Conservation (phyloP, 306 rosid species). For the Ormosia emarginata region DNA sequence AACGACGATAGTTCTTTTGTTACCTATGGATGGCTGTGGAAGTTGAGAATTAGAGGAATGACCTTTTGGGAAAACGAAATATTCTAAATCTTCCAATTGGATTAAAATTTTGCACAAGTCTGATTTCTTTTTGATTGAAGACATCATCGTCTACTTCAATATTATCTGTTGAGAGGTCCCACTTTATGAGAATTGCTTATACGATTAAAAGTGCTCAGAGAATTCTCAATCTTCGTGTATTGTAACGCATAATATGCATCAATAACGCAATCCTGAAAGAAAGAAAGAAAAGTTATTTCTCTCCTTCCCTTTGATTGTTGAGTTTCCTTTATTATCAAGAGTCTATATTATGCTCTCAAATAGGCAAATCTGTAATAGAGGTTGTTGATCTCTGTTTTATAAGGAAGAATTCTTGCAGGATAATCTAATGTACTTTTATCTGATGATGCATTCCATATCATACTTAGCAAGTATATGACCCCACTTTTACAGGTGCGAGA, state of each 20-base stretch:
- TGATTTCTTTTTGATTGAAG: not conserved
- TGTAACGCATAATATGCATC: not conserved
- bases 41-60: not conserved
- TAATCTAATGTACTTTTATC: not conserved
- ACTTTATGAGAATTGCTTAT: not conserved
- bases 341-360: too few species aligned
- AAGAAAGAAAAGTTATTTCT: not conserved
- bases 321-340: not conserved
- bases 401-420: not conserved
- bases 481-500: slow-evolving; percentile 70
- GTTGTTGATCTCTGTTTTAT: not conserved
- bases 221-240: not conserved
- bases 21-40: not conserved
- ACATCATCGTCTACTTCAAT: too few species aligned
- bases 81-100: not conserved
- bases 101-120: not conserved
- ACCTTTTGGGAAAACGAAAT: not conserved
- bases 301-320: not conserved
- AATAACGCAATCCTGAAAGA: not conserved
- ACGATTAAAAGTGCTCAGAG: not conserved
- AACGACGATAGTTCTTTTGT: not conserved
- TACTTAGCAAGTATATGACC: slow-evolving; percentile 1
- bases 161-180: too few species aligned
- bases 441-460: not conserved
- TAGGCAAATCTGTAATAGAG: not conserved